phyloP scores from a whole-genome alignment of 495 filamentous ascomycete genomes.

The Recurvomyces mirabilis region DNA sequence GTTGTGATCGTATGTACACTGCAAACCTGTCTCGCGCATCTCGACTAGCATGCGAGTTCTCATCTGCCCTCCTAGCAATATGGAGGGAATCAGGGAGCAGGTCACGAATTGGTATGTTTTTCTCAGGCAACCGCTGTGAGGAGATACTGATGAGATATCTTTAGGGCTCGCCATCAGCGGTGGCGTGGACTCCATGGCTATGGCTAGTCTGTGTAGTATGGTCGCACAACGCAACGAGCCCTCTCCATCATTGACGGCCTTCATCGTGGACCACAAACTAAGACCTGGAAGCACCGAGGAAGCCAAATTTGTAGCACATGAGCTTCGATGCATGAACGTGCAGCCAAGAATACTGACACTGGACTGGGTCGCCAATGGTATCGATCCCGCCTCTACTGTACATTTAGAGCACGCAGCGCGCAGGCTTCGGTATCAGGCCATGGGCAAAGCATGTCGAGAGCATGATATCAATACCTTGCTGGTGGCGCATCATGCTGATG shows the following conservation, averaged over 20 bases:
- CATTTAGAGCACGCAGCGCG: constrained; percentile 75
- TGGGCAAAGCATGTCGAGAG: constrained; percentile 51
- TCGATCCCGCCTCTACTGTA: constrained; percentile 36
- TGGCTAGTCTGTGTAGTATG: constrained; percentile 56
- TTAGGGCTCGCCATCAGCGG: constrained; percentile 80
- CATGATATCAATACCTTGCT: constrained; percentile 45
- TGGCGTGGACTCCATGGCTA: constrained; percentile 91
- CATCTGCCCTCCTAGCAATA: too few relatives aligned
- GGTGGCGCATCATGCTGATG: constrained; percentile 73
- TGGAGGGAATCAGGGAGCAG: constrained; percentile 1
- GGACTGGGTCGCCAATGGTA: constrained; percentile 31
- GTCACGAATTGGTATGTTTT: constrained; percentile 5
- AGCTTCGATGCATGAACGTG: constrained; percentile 39
- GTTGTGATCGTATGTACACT: too few relatives aligned
- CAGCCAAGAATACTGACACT: constrained; percentile 36
- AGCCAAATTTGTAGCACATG: constrained; percentile 46
- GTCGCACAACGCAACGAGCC: constrained; percentile 7
- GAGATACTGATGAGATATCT: background rate
- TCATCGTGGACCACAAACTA: constrained; percentile 71
- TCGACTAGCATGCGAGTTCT: too few relatives aligned
- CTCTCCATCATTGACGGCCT: constrained; percentile 40
- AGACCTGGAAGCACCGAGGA: constrained; percentile 58
- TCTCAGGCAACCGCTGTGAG: background rate
- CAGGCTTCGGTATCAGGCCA: constrained; percentile 54
- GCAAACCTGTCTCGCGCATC: too few relatives aligned